These are phyloP conservation scores for Plasmodium reichenowi DNA, from an alignment of 169 alveolate species.

Conservation along the genomic window DNA sequence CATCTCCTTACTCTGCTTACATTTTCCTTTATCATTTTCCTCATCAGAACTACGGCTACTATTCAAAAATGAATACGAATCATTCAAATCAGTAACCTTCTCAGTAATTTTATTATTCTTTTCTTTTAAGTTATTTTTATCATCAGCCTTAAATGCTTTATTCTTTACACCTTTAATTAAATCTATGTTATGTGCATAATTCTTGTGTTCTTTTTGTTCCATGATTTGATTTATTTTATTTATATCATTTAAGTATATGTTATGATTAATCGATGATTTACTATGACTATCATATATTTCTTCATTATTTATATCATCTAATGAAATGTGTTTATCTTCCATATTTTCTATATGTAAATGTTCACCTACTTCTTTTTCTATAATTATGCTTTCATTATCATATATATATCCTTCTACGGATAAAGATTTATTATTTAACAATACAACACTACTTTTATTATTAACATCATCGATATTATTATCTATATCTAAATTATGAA, in stretches of 20 bases:
- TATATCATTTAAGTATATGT: not conserved
- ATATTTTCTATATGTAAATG: conserved; percentile 43
- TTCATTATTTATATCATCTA: conserved; percentile 13
- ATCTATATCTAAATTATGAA: not conserved
- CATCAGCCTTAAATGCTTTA: too few relatives aligned
- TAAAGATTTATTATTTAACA: conserved; percentile 3
- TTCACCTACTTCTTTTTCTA: conserved; percentile 57
- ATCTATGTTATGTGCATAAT: not conserved
- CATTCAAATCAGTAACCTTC: not conserved
- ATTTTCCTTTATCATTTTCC: not conserved
- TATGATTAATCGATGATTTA: conserved; percentile 1
- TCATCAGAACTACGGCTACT: not conserved
- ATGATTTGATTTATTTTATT: not conserved
- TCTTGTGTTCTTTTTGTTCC: not conserved
- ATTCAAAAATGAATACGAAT: not conserved
- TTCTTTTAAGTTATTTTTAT: not conserved
- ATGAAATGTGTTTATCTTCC: not conserved
- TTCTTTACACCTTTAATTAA: too few relatives aligned
- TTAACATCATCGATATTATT: not conserved
- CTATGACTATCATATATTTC: conserved; percentile 9
- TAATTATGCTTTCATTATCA: conserved; percentile 20
- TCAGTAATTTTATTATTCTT: not conserved
- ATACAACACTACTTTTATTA: not conserved
- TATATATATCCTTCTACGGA: conserved; percentile 24
- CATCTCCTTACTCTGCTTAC: too few relatives aligned